A percentile compares a stretch with the other conserved stretches of the same genome.
These are phyloP conservation scores for Roridomyces roridus DNA, from an alignment of 768 basidiomycete species.

Conservation along the genomic window DNA sequence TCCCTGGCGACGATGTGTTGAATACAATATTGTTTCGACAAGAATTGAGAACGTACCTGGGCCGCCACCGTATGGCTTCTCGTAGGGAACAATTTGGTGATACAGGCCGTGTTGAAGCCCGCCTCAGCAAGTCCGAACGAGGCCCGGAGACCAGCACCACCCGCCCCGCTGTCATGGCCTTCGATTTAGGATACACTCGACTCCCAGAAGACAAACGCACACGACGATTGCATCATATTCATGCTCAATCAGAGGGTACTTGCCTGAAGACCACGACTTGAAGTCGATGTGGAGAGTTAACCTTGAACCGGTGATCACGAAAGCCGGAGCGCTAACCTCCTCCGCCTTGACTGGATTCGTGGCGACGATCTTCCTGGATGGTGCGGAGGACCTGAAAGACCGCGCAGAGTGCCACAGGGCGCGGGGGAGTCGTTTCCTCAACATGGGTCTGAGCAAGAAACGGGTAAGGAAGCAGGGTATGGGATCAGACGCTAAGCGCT, in stretches of 20 bases:
- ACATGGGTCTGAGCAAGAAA: constrained; percentile 52
- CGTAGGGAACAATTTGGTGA: constrained; percentile 98
- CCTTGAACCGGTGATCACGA: constrained; percentile 7
- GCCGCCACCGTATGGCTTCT: constrained; percentile 98
- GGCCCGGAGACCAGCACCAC: constrained; percentile 96
- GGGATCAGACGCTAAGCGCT: constrained; percentile 14
- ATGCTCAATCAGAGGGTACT: constrained; percentile 97
- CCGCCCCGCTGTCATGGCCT: constrained; percentile 74
- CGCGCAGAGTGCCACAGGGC: constrained; percentile 56
- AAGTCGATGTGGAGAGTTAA: constrained; percentile 18
- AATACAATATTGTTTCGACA: constrained; percentile 8
- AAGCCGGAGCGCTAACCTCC: constrained; percentile 74
- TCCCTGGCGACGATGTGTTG: constrained; percentile 57
- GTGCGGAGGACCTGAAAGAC: constrained; percentile 70
- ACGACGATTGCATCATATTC: constrained; percentile 99
- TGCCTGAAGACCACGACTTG: constrained; percentile 80
- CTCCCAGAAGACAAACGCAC: constrained; percentile 55
- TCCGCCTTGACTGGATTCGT: constrained; percentile 81
- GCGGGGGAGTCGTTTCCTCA: constrained; percentile 68
- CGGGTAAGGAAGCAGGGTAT: constrained; percentile 28
- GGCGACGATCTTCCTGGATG: constrained; percentile 65
- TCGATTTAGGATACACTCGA: constrained; percentile 3
- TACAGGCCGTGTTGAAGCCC: constrained; percentile 98
- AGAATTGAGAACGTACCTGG: constrained; percentile 62
- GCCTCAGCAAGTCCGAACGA: constrained; percentile 98